Conservation (phyloP, 1,139 yeast species). For the Scheffersomyces titani region DNA sequence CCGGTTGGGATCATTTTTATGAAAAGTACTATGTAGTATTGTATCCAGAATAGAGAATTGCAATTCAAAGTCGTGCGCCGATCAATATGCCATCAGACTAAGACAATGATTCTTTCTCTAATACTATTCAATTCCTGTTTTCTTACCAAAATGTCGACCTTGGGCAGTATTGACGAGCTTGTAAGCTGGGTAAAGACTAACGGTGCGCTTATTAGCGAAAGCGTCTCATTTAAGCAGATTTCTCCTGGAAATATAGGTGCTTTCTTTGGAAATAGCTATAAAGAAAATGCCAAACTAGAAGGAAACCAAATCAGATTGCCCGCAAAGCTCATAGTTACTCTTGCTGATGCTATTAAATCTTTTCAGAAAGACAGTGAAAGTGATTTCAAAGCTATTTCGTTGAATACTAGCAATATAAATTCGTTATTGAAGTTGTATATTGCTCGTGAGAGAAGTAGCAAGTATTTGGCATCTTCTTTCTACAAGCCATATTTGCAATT, state of each 20-base stretch:
- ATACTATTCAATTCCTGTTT: not conserved
- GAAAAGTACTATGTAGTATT: too few relatives aligned
- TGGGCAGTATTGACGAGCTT: constrained; percentile 13
- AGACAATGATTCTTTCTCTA: not conserved
- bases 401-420: constrained; percentile 34
- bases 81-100: not conserved
- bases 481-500: constrained; percentile 54
- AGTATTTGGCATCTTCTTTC: constrained; percentile 18
- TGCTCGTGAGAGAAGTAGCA: constrained; percentile 32
- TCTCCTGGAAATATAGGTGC: constrained; percentile 42
- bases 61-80: not conserved
- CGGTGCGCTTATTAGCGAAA: constrained; percentile 44
- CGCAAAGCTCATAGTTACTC: constrained; percentile 37
- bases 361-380: constrained; percentile 23
- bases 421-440: constrained; percentile 49
- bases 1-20: too few relatives aligned
- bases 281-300: constrained; percentile 7
- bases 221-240: constrained; percentile 23
- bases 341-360: constrained; percentile 41
- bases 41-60: not conserved
- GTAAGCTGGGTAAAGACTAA: constrained; percentile 52
- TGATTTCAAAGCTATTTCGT: constrained; percentile 17
- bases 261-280: constrained; percentile 14
- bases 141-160: not conserved
- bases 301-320: constrained; percentile 37